A percentile compares a stretch with the other conserved stretches of the same genome.
Evolutionary conservation across 2,329 filamentous ascomycete genomes (phyloP).

Genomic region (Orbilia blumenaviensis): DNA sequence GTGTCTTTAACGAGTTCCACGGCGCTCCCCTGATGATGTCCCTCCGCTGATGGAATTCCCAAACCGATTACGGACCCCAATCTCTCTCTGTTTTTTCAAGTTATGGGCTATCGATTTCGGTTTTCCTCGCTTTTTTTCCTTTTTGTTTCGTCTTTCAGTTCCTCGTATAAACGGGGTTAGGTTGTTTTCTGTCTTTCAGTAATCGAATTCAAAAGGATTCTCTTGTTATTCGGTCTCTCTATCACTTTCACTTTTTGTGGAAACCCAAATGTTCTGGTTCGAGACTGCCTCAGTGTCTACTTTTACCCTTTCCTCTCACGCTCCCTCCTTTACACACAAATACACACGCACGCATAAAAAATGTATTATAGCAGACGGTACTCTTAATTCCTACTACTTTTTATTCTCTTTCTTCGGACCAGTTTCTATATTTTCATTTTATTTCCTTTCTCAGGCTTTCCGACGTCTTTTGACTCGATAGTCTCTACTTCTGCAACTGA

Average conservation of each 20-base stretch:
- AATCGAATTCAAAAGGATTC: conserved; percentile 25
- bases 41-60: conserved; percentile 17
- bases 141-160: too few relatives aligned
- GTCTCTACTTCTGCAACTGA: too few relatives aligned
- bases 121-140: too few relatives aligned
- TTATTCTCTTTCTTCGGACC: background rate
- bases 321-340: too few relatives aligned
- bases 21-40: conserved; percentile 1
- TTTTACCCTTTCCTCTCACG: background rate
- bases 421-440: background rate
- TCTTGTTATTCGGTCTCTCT: conserved; percentile 3
- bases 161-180: background rate
- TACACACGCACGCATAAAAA: background rate
- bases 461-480: background rate
- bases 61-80: conserved; percentile 10
- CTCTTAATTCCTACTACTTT: conserved; percentile 23
- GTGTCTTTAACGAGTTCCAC: conserved; percentile 37
- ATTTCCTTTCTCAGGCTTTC: background rate
- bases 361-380: conserved; percentile 31
- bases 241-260: conserved; percentile 1
- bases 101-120: conserved; percentile 13
- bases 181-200: conserved; percentile 10
- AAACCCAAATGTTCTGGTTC: too few relatives aligned
- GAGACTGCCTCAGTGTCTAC: background rate
- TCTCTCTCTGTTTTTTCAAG: background rate